Base-by-base conservation (phyloP, 768 basidiomycete genomes). In the Lactifluus hygrophoroides region DNA sequence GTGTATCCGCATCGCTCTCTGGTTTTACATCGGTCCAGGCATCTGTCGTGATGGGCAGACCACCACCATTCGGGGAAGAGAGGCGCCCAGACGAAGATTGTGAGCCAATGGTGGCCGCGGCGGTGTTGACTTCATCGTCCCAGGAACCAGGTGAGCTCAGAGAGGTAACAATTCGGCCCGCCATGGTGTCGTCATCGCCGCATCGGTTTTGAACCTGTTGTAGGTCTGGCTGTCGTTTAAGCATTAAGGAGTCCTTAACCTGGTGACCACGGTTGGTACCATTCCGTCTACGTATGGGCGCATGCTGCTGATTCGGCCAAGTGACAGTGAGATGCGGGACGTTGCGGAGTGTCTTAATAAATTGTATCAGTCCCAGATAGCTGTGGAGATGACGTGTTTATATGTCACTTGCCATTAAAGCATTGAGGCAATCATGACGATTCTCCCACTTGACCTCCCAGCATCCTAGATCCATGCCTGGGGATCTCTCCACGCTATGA, bases 391-490 rank as follows among this genome's bases (percentile, higher is more conserved):
- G 25, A 8, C 4, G 10, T 43, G 42, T 43, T 11, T 23, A 30
- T 21, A 30, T 17, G n/a, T 48, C 17, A 69, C 74, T 55, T 68
- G 88, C 89, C 79, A 81, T 80, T 47, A 88, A 74, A 23, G 89
- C 89, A 60, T 74, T 80, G 42, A 89, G 78, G 58, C 84, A 86
- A 63, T 91, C 84, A 59, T 88, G 84, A 43, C 89, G 77, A 68
- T 87, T 81, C 27, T 78, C 74, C 86, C 86, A 92, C 67, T 90
- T 92, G 40, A 90, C 76, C 65, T 86, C 86, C 82, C 86, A 90
- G 58, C 84, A 83, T 5, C 75, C 70, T 1, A 65, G 61, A 52
- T 83, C 80, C 87, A 88, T 90, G 11, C 66, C 65, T 5, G 76
- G 43, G 34, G 75, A 75, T 42, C 84, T 82, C 27, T 78, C 77